Evolutionary conservation across 176 grass and related monocot species (phyloP).

Genomic region (Dactylis glomerata): DNA sequence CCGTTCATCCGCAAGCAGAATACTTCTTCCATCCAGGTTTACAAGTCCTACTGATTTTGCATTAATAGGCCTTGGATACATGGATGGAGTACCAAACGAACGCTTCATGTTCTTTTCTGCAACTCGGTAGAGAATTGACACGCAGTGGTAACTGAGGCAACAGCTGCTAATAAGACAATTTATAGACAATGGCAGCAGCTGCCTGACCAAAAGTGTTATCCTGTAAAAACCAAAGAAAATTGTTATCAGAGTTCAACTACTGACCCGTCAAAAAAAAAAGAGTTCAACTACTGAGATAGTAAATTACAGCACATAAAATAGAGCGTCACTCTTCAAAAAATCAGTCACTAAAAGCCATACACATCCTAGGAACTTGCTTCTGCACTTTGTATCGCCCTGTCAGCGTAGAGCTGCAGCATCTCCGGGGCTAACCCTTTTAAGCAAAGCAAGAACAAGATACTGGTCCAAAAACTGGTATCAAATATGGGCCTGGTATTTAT

Average conservation of each 20-base stretch:
- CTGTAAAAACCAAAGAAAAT: constrained; percentile 17
- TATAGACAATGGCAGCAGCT: constrained; percentile 15
- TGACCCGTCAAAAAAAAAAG: no score
- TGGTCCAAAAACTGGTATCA: not conserved
- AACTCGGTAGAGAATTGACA: not conserved
- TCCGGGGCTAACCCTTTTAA: not conserved
- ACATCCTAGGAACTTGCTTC: not conserved
- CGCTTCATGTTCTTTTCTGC: not conserved
- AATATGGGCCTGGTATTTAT: no score
- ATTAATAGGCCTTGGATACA: not conserved
- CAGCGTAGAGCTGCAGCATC: not conserved
- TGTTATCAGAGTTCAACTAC: not conserved
- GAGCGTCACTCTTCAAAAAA: not conserved
- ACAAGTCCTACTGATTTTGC: not conserved
- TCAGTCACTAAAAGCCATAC: not conserved
- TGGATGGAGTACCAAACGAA: not conserved
- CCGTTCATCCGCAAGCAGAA: not conserved
- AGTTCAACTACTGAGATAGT: not conserved
- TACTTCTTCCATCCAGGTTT: not conserved
- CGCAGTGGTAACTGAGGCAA: not conserved
- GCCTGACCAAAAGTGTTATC: constrained; percentile 8
- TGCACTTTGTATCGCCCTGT: not conserved
- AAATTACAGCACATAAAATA: not conserved
- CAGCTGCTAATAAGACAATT: constrained; percentile 6
- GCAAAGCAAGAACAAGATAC: not conserved